Evolutionary conservation across 371 early-diverging fungal genomes (phyloP).

Genomic region (Phascolomyces articulosus): DNA sequence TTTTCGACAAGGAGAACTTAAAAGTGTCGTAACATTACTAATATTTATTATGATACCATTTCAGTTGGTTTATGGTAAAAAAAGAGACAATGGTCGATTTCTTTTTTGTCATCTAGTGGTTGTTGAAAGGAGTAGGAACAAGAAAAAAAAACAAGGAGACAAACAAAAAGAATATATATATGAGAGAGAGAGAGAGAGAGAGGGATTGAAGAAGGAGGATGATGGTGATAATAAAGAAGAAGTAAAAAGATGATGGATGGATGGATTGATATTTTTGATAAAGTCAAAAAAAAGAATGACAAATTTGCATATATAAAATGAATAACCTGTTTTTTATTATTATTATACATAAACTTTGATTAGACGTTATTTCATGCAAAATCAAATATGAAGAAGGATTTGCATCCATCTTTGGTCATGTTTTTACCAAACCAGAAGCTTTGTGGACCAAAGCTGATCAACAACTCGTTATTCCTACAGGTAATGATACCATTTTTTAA

Average conservation of each 20-base stretch:
- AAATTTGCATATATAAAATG: too few relatives aligned
- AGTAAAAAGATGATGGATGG: background rate
- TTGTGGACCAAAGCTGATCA: conserved; percentile 48
- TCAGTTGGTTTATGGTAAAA: conserved; percentile 47
- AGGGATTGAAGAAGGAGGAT: background rate
- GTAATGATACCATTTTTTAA: conserved; percentile 14
- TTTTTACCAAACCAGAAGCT: conserved; percentile 39
- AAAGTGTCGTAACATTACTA: conserved; percentile 48
- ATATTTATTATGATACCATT: conserved; percentile 49
- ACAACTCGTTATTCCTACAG: conserved; percentile 40
- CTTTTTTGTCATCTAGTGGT: too few relatives aligned
- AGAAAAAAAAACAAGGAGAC: background rate
- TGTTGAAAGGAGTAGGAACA: background rate
- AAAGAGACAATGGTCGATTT: too few relatives aligned
- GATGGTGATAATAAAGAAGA: background rate
- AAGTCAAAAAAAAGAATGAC: background rate
- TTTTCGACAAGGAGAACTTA: conserved; percentile 48
- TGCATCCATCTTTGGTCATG: conserved; percentile 29
- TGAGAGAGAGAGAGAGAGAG: background rate
- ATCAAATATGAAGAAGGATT: conserved; percentile 57
- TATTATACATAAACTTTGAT: background rate
- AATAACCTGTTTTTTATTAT: background rate
- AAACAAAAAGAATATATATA: too few relatives aligned
- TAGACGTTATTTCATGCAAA: conserved; percentile 41
- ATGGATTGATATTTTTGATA: background rate